phyloP scores from a whole-genome alignment of 176 grass and related monocot genomes.

The Carex myosuroides region DNA sequence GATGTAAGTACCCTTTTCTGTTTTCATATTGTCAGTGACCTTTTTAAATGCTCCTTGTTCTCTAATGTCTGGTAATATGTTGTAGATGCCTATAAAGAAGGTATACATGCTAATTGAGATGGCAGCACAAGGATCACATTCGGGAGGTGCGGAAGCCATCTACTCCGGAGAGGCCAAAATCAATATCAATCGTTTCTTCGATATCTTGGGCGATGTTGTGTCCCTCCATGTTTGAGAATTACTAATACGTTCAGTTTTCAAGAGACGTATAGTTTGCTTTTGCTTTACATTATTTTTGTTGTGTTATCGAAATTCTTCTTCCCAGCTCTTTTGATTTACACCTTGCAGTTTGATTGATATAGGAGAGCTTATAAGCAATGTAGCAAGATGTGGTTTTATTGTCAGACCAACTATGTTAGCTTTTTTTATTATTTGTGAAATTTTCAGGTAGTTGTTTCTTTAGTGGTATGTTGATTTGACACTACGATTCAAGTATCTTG shows the following conservation, averaged over 20 bases:
- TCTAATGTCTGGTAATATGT: not conserved
- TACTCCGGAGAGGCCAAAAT: slow-evolving; percentile 76
- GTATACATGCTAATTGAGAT: slow-evolving; percentile 90
- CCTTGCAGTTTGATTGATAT: not conserved
- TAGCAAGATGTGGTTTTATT: not conserved
- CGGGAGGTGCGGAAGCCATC: slow-evolving; percentile 68
- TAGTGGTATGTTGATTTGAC: not conserved
- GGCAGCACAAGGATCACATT: slow-evolving; percentile 63
- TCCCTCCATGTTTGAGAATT: slow-evolving; percentile 19
- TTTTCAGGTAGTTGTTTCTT: not conserved
- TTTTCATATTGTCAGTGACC: not conserved
- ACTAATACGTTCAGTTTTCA: not conserved
- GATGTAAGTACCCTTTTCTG: slow-evolving; percentile 49
- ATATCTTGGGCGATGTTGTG: slow-evolving; percentile 71
- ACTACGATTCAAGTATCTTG: not conserved
- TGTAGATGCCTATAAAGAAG: slow-evolving; percentile 87
- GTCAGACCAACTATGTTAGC: not conserved
- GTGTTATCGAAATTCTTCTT: not conserved
- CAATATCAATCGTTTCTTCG: slow-evolving; percentile 85
- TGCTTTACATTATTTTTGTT: not conserved
- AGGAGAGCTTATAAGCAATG: not conserved
- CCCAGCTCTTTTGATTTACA: not conserved
- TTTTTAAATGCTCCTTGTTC: not conserved
- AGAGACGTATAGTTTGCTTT: not conserved
- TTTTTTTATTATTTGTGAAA: not conserved